Evolutionary conservation across 306 rosid species (phyloP).

Genomic region (Benincasa hispida): DNA sequence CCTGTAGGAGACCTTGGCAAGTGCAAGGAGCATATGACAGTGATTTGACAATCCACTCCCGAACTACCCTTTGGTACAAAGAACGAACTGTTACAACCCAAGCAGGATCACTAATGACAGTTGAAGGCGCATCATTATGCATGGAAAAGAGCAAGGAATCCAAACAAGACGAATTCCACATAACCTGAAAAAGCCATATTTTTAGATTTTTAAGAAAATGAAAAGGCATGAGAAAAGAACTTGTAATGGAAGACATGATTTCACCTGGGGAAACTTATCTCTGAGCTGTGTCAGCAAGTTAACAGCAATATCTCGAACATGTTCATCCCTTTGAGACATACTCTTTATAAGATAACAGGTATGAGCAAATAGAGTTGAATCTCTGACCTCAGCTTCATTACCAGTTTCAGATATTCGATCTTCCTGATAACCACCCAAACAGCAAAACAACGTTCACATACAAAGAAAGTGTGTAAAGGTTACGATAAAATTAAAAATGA

Average conservation of each 20-base stretch:
- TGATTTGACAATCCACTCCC: conserved; percentile 90
- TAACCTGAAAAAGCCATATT: conserved; percentile 50
- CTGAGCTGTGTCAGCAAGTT: conserved; percentile 76
- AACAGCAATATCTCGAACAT: conserved; percentile 66
- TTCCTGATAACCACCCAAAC: conserved; percentile 34
- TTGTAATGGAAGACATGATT: background rate
- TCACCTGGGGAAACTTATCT: conserved; percentile 92
- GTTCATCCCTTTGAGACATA: conserved; percentile 88
- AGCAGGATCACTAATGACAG: conserved; percentile 81
- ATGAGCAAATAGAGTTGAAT: conserved; percentile 66
- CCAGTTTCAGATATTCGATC: conserved; percentile 85
- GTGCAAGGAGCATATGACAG: conserved; percentile 94
- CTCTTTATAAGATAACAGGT: conserved; percentile 74
- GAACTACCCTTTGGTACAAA: conserved; percentile 79
- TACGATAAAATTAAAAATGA: background rate
- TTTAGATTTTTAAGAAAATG: conserved; percentile 13
- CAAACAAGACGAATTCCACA: conserved; percentile 85
- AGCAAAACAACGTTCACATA: background rate
- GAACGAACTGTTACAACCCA: conserved; percentile 78
- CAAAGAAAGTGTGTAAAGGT: conserved; percentile 8
- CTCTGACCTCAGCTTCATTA: conserved; percentile 64
- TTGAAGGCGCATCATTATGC: conserved; percentile 56
- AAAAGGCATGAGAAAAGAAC: conserved; percentile 2
- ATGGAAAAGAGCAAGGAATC: conserved; percentile 83
- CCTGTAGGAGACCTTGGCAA: conserved; percentile 99